Percentiles rank a stretch among this genome's conserved stretches.
phyloP scores from a whole-genome alignment of 2,329 filamentous ascomycete genomes.

The Didymella keratinophila region DNA sequence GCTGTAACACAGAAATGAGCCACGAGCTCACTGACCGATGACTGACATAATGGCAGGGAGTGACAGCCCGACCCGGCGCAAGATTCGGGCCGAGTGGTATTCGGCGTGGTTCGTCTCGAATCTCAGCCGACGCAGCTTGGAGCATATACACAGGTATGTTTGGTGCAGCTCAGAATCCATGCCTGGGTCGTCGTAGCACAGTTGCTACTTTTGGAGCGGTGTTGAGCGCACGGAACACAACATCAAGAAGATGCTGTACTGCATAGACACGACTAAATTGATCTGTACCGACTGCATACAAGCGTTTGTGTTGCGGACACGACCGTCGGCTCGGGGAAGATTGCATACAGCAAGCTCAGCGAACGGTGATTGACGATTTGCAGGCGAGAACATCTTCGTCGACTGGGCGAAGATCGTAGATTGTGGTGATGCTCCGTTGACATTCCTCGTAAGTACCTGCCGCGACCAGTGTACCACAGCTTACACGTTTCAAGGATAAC shows the following conservation, averaged over 20 bases:
- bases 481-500: conserved; percentile 53
- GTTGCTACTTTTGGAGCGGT: neutral
- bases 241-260: neutral
- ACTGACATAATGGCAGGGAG: conserved; percentile 46
- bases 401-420: conserved; percentile 63
- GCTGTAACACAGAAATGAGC: neutral
- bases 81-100: conserved; percentile 63
- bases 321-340: neutral
- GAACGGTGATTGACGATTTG: neutral
- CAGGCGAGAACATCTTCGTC: conserved; percentile 54
- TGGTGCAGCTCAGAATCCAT: neutral
- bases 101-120: conserved; percentile 59
- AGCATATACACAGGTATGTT: conserved; percentile 59
- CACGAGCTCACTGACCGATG: neutral
- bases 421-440: conserved; percentile 63
- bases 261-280: neutral
- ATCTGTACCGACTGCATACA: neutral
- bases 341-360: neutral
- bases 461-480: neutral
- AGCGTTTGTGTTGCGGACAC: neutral
- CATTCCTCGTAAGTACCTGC: conserved; percentile 52
- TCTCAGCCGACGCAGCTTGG: conserved; percentile 53
- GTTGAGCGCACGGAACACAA: conserved; percentile 1
- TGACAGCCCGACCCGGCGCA: conserved; percentile 62
- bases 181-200: neutral